These are phyloP conservation scores for Nematocida ironsii DNA, from an alignment of 371 early-diverging fungal genomes.

Conservation along the genomic window DNA sequence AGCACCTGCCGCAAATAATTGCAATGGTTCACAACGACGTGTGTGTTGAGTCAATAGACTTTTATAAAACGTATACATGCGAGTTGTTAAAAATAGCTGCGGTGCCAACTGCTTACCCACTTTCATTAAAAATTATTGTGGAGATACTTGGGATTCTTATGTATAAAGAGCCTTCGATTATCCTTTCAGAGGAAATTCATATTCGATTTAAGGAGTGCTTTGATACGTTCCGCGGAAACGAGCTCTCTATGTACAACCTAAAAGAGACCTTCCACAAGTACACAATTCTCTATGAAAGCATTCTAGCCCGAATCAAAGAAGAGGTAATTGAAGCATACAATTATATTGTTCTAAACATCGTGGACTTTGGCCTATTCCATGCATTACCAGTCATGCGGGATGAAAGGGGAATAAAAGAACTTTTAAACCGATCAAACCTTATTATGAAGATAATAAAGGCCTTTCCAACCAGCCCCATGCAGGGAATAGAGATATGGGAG, in stretches of 20 bases:
- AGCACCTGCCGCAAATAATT: constrained; percentile 50
- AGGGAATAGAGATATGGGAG: constrained; percentile 54
- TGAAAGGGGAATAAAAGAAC: constrained; percentile 55
- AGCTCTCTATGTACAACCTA: constrained; percentile 44
- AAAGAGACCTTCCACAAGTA: constrained; percentile 47
- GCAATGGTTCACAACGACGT: constrained; percentile 37
- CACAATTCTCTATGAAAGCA: constrained; percentile 26
- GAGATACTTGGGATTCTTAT: constrained; percentile 38
- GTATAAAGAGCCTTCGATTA: constrained; percentile 29
- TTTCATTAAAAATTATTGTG: constrained; percentile 49
- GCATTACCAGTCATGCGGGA: constrained; percentile 51
- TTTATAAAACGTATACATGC: constrained; percentile 47
- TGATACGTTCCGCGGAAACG: constrained; percentile 33
- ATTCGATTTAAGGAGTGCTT: constrained; percentile 52
- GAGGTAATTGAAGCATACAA: constrained; percentile 53
- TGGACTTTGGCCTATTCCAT: constrained; percentile 56
- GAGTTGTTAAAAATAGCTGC: constrained; percentile 56
- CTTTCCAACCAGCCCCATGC: constrained; percentile 33
- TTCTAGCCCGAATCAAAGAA: constrained; percentile 26
- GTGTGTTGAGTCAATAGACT: constrained; percentile 51
- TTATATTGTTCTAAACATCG: constrained; percentile 55
- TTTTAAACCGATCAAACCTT: constrained; percentile 44
- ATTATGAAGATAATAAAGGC: constrained; percentile 45
- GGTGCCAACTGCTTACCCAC: constrained; percentile 31
- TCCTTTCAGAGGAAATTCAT: constrained; percentile 51